A percentile compares a stretch with the other conserved stretches of the same genome.
Conservation (phyloP, 176 grass and related monocot genomes). For the Urochloa ruziziensis region DNA sequence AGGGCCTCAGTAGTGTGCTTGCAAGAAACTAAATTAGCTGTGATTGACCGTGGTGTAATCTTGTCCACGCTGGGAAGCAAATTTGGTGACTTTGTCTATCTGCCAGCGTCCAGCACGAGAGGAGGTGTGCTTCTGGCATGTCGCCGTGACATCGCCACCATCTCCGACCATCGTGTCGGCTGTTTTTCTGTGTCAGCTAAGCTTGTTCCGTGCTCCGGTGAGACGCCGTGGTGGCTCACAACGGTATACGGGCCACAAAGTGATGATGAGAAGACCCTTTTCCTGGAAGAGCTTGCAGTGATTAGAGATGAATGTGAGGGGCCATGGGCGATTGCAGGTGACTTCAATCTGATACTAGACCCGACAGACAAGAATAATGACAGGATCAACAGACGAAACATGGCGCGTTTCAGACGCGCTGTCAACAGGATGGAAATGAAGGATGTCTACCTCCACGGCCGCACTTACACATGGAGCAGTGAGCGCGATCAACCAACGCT, state of each 20-base stretch:
- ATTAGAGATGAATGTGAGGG: neutral
- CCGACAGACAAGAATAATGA: fast-evolving
- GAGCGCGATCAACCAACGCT: neutral
- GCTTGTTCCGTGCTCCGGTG: no score
- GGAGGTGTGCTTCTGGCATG: no score
- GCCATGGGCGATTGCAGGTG: fast-evolving
- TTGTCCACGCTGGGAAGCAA: no score
- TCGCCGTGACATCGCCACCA: fast-evolving
- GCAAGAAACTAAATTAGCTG: no score
- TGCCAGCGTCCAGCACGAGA: no score
- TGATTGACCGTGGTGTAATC: no score
- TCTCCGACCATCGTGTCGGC: no score
- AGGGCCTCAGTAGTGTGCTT: no score
- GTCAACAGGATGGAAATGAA: fast-evolving
- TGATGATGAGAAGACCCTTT: fast-evolving
- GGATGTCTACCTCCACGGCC: fast-evolving
- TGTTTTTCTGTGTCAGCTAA: no score
- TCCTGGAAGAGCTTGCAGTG: neutral
- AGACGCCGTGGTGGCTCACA: neutral
- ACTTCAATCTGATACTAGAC: neutral
- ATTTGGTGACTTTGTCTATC: no score
- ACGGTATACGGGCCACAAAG: no score
- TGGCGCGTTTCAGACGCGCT: fast-evolving
- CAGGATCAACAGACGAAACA: neutral
- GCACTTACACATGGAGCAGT: neutral